Conservation (phyloP, 2,329 filamentous ascomycete genomes). For the Fusarium xyrophilum region DNA sequence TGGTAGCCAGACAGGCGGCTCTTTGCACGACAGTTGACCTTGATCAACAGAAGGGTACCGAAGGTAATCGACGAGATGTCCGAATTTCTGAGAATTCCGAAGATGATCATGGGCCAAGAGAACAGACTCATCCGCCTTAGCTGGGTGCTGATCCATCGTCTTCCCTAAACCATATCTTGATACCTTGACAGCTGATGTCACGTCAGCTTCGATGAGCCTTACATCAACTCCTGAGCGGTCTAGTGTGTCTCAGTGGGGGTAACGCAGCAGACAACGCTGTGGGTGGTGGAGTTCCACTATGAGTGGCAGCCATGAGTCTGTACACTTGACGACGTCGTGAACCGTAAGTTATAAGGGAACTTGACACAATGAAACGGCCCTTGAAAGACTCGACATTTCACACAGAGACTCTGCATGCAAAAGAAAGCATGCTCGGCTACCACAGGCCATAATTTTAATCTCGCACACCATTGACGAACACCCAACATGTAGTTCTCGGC, state of each 20-base stretch:
- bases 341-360: neutral
- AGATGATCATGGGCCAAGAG: neutral
- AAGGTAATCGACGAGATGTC: neutral
- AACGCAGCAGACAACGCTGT: neutral
- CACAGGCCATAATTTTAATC: neutral
- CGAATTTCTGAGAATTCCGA: neutral
- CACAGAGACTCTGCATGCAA: neutral
- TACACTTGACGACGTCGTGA: neutral
- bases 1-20: constrained; percentile 23
- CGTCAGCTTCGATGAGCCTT: constrained; percentile 11
- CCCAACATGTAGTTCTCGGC: neutral
- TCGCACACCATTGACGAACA: neutral
- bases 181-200: neutral
- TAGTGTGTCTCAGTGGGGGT: constrained; percentile 24
- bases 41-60: constrained; percentile 13
- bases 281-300: neutral
- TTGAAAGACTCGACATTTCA: neutral
- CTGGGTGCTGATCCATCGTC: constrained; percentile 6
- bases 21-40: constrained; percentile 18
- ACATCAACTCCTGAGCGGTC: constrained; percentile 24
- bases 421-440: neutral
- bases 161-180: constrained; percentile 1
- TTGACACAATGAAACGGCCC: neutral
- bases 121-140: neutral
- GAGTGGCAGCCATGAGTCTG: neutral